These are phyloP conservation scores for Ormosia emarginata DNA, from an alignment of 306 rosid species.

Conservation along the genomic window DNA sequence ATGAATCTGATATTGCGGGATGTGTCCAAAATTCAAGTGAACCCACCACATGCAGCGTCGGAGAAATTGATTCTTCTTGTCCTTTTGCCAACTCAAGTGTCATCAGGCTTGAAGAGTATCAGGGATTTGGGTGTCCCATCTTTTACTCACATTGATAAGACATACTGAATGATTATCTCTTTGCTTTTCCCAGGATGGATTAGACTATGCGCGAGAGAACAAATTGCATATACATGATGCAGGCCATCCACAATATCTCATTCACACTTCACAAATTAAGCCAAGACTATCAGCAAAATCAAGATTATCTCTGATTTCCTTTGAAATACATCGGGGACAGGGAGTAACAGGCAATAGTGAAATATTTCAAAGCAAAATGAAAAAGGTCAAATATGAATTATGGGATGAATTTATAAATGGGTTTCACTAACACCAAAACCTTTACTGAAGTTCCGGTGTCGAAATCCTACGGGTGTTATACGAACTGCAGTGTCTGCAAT, in stretches of 20 bases:
- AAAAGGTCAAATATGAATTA: background rate
- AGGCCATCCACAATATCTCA: background rate
- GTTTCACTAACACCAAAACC: background rate
- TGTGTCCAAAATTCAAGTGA: background rate
- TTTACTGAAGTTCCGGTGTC: conserved; percentile 16
- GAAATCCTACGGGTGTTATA: conserved; percentile 69
- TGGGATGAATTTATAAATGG: background rate
- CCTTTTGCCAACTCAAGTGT: background rate
- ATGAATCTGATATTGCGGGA: background rate
- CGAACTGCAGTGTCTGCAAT: conserved; percentile 58
- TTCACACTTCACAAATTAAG: background rate
- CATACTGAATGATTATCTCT: background rate
- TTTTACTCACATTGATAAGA: background rate
- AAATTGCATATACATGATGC: background rate
- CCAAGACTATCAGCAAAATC: background rate
- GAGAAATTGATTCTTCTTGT: background rate
- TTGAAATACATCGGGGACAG: background rate
- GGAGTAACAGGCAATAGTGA: background rate
- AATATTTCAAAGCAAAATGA: background rate
- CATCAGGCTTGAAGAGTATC: background rate
- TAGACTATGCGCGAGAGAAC: background rate
- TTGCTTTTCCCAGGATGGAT: background rate
- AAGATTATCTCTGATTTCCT: background rate
- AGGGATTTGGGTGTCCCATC: background rate
- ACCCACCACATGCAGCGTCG: background rate